Evolutionary conservation across 352 stramenopile species (phyloP), one percentile per base, ranked within the genome.

Genomic region (Halophytophthora batemanensis): DNA sequence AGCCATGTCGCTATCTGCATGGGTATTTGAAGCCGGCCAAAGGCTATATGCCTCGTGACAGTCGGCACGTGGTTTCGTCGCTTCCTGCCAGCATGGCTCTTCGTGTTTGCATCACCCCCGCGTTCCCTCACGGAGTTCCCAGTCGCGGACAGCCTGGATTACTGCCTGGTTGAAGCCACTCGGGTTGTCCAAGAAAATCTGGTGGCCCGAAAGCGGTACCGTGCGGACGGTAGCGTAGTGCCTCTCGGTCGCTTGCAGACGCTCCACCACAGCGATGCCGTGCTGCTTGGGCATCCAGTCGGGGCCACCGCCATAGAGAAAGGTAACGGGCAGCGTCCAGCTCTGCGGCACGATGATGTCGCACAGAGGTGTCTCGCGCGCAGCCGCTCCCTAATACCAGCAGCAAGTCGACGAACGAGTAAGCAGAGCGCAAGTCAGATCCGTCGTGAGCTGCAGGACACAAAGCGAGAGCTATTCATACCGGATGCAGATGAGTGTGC

Each of bases 161-260:
- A 90, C 37, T 34, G 81, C 74, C 14, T 63, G 54, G 48, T 86
- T 84, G 40, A 87, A 87, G 21, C 69, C 78, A n/a, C 33, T 56
- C 6, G 76, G 68, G 53, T 89, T 87, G 64, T 89, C 78, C 76
- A 89, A 77, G 53, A 89, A 89, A 15, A 89, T 74, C 50, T 89
- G 78, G 42, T 89, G 78, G 2, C 78, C 76, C 0, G 78, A 73
- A 4, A 69, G 50, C 18, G 78, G 76, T 12, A 89, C 75, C 25
- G 83, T 63, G 2, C 66, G 71, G 40, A 86, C 73, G 3, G 59
- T 69, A 1, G 74, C 71, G 39, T 85, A 81, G 44, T 77, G 64
- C 6, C 55, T 15, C 13, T 46, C 25, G 12, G 54, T 65, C 49
- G 68, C 67, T 43, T 85, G 60, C 17, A 90, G 57, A 2, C 49